Base-by-base conservation (phyloP, 1,139 yeast species). In the Taphrina flavorubra region DNA sequence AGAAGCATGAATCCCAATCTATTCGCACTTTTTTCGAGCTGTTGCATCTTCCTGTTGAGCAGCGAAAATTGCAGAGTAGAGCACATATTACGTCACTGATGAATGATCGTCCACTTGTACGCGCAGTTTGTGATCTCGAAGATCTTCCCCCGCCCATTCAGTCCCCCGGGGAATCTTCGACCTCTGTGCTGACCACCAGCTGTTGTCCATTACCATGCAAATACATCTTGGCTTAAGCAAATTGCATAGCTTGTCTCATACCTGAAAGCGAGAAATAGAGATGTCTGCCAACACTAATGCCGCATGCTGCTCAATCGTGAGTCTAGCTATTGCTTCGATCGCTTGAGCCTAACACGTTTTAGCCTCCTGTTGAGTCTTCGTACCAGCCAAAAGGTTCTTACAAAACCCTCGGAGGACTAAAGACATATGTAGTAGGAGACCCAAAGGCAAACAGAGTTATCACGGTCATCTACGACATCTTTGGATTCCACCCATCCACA, bases 401-500 rank as follows among this genome's bases (percentile, higher is more conserved):
- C 46, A 37, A 51, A 42, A 56, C 62, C n/a, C 39, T 68, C 34
- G 69, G 67, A 36, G 70, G 69, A 14, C 44, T 65, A 18, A 56
- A 51, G 55, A 68, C 70, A 16, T 68, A 68, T 39, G 60, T 59
- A 42, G 46, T 60, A 11, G 65, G 65, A 6, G 65, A 65, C 42
- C 46, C 42, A 11, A 36, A 39, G 18, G 51, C 61, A 8, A 47
- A 46, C 18, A 51, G 44, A 11, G 64, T 56, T 42, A 53, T 68
- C 57, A 40, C 65, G 16, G 51, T 68, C 36, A 20, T 63, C 20
- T 37, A 49, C 56, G 72, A 72, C 49, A 51, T 72, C 55, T 72
- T 72, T 42, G 74, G 74, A 2, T 60, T 70, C 44, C 71, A 69
- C 53, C 65, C 66, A 11, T 65, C 72, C 46, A 70, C 73, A 18